Percentiles rank a stretch among this genome's conserved stretches.
Evolutionary conservation across 257 asterid genomes (phyloP).

Genomic region (Jacaranda copaia): DNA sequence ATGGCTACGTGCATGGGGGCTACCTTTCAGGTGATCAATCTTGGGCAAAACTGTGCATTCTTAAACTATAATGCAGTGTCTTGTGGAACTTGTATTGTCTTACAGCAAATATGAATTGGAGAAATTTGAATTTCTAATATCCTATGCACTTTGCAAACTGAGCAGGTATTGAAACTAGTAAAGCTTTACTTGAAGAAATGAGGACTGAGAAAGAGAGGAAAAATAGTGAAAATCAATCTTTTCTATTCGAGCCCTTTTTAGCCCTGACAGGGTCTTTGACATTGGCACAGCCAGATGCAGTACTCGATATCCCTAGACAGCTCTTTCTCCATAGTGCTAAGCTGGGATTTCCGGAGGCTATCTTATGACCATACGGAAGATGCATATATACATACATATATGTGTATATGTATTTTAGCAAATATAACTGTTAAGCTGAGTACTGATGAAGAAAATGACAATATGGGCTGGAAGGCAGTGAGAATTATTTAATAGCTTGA

Average conservation of each 20-base stretch:
- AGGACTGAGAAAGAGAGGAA: constrained; percentile 54
- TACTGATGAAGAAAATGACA: not conserved
- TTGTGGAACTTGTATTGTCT: not conserved
- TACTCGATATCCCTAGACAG: constrained; percentile 61
- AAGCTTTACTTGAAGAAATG: constrained; percentile 71
- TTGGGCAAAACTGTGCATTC: too few species aligned
- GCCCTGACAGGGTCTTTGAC: constrained; percentile 62
- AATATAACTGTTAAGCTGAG: too few species aligned
- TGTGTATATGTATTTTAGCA: too few species aligned
- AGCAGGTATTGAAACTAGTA: constrained; percentile 79
- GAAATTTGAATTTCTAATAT: not conserved
- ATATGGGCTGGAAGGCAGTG: not conserved
- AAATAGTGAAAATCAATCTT: constrained; percentile 57
- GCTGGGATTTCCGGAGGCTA: constrained; percentile 64
- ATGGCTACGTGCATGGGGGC: constrained; percentile 93
- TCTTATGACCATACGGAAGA: constrained; percentile 53
- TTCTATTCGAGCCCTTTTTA: constrained; percentile 60
- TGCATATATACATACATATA: constrained; percentile 6
- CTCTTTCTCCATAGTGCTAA: constrained; percentile 52
- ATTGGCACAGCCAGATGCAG: constrained; percentile 63
- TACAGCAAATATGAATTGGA: not conserved
- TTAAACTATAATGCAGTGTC: too few species aligned
- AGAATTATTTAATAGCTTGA: not conserved
- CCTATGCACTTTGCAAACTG: not conserved
- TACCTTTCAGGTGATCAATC: constrained; percentile 77